Percentiles rank a stretch among this genome's conserved stretches.
These are phyloP conservation scores for Aspergillus ustus DNA, from an alignment of 2,329 filamentous ascomycete species.

Conservation along the genomic window DNA sequence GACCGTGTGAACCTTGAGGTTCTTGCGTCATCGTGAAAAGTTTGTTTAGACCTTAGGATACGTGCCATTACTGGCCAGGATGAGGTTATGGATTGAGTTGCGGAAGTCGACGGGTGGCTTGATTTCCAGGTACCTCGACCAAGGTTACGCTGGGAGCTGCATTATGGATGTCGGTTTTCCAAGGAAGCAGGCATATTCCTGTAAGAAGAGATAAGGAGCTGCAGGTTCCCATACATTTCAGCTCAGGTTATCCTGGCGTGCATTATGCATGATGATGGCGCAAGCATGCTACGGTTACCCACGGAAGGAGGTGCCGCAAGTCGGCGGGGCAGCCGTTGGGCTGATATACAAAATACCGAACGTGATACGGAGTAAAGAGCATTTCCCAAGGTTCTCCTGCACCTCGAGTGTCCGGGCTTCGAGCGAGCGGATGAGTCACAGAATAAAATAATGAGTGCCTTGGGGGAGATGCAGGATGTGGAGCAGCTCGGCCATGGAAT, in stretches of 20 bases:
- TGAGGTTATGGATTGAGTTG: conserved; percentile 1
- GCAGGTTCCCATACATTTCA: neutral
- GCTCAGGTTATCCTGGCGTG: neutral
- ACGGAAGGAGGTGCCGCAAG: neutral
- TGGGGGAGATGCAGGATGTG: neutral
- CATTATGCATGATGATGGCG: neutral
- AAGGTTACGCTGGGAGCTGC: neutral
- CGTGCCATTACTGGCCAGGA: neutral
- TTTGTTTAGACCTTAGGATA: neutral
- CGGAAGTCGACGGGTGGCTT: conserved; percentile 3
- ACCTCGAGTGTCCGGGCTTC: neutral
- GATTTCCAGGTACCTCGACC: neutral
- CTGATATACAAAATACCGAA: neutral
- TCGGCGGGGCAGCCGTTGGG: neutral
- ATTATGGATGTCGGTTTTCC: neutral
- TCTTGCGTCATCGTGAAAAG: conserved; percentile 11
- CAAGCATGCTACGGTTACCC: neutral
- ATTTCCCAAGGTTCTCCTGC: neutral
- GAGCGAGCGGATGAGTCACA: neutral
- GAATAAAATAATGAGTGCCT: conserved; percentile 2
- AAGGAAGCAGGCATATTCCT: neutral
- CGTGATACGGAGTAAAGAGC: neutral
- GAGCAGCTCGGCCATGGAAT: neutral
- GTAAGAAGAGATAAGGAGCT: too few species aligned
- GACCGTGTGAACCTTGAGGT: neutral